Evolutionary conservation across 2,329 filamentous ascomycete species (phyloP).

Genomic region (Dothistroma septosporum): DNA sequence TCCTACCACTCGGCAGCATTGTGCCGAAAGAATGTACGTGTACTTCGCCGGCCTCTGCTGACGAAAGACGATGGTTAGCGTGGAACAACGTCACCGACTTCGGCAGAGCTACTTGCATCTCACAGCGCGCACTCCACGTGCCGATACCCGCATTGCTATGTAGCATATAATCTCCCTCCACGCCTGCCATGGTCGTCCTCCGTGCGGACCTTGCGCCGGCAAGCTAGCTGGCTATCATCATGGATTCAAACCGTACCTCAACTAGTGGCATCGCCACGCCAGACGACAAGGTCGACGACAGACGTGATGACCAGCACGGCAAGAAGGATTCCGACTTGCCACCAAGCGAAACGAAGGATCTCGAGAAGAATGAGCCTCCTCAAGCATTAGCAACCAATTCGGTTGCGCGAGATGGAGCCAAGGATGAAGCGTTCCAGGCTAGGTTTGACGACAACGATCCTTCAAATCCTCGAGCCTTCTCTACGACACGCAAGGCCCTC

Average conservation of each 20-base stretch:
- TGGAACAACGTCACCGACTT: not conserved
- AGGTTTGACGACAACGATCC: conserved; percentile 35
- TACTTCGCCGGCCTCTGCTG: not conserved
- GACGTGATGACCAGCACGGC: not conserved
- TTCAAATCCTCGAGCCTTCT: conserved; percentile 49
- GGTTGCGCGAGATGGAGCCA: not conserved
- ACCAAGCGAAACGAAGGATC: conserved; percentile 4
- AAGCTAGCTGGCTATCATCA: not conserved
- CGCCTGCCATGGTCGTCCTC: not conserved
- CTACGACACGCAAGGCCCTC: conserved; percentile 42
- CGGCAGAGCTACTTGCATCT: not conserved
- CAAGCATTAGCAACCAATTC: not conserved
- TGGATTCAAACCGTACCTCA: not conserved
- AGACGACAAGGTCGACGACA: not conserved
- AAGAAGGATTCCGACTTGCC: not conserved
- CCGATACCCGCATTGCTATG: not conserved
- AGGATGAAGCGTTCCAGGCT: conserved; percentile 25
- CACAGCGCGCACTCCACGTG: not conserved
- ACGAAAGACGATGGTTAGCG: not conserved
- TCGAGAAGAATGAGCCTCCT: conserved; percentile 15
- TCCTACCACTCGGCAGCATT: not conserved
- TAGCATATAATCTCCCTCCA: not conserved
- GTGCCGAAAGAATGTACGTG: not conserved
- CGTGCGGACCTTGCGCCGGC: not conserved
- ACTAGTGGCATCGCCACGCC: not conserved